Percentiles rank a stretch among this genome's conserved stretches.
phyloP scores from a whole-genome alignment of 78 protist genomes.

The Dictyostelium purpureum region DNA sequence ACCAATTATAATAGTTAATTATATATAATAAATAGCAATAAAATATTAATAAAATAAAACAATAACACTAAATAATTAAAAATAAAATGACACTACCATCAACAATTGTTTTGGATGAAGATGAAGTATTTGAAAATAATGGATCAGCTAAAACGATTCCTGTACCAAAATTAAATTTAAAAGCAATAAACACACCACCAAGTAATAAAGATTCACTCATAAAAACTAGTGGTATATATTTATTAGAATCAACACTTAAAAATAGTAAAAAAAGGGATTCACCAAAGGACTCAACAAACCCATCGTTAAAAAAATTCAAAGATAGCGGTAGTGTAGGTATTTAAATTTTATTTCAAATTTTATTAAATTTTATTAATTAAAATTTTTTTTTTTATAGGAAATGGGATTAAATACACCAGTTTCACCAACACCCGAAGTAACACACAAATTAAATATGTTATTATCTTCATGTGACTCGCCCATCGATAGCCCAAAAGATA shows the following conservation, averaged over 20 bases:
- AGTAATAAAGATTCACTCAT: not conserved
- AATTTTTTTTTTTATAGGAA: not conserved
- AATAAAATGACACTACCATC: not conserved
- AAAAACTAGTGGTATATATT: not conserved
- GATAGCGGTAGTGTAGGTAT: not conserved
- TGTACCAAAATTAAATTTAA: constrained; percentile 3
- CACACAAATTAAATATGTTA: constrained; percentile 1
- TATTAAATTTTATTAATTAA: not conserved
- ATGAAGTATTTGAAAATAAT: not conserved
- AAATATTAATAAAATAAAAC: too few relatives aligned
- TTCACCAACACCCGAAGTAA: not conserved
- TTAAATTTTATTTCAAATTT: not conserved
- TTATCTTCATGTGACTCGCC: not conserved
- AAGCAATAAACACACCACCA: not conserved
- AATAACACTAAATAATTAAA: too few relatives aligned
- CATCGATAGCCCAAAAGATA: not conserved
- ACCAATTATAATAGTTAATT: not conserved
- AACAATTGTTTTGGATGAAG: not conserved
- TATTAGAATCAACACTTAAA: not conserved
- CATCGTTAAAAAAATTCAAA: not conserved
- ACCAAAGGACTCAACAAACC: not conserved
- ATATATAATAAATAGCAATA: not conserved
- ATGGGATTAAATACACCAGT: not conserved
- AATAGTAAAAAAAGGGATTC: constrained; percentile 11
- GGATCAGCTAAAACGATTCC: not conserved